Evolutionary conservation across 371 early-diverging fungal genomes (phyloP).

Genomic region (Polyrhizophydium stewartii): DNA sequence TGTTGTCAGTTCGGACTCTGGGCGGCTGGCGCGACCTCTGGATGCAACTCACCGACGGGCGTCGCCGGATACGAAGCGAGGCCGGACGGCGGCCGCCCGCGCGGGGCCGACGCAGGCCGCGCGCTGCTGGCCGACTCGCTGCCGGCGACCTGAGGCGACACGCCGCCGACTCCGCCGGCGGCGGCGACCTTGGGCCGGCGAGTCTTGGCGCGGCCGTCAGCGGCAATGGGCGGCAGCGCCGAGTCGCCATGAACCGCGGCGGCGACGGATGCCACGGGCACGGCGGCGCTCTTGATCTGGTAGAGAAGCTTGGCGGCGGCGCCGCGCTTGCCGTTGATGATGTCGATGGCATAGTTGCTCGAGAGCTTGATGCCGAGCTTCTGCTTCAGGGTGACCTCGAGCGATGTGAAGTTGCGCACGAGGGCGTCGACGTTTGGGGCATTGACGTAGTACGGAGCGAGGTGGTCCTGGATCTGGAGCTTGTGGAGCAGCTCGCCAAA

Average conservation of each 20-base stretch:
- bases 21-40: too few species aligned
- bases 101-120: too few species aligned
- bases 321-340: slow-evolving; percentile 39
- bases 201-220: too few species aligned
- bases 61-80: slow-evolving; percentile 7
- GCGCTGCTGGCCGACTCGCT: too few species aligned
- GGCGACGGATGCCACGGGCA: too few species aligned
- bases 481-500: slow-evolving; percentile 28
- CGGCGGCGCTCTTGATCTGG: slow-evolving; percentile 32
- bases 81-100: too few species aligned
- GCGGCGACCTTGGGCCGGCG: too few species aligned
- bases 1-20: too few species aligned
- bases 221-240: too few species aligned
- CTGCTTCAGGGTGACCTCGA: slow-evolving; percentile 33
- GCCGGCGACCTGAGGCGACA: too few species aligned
- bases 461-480: not conserved
- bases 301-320: slow-evolving; percentile 38
- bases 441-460: not conserved
- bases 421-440: slow-evolving; percentile 19
- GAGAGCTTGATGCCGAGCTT: slow-evolving; percentile 34
- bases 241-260: too few species aligned
- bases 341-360: slow-evolving; percentile 31
- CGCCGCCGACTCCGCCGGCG: too few species aligned
- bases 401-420: slow-evolving; percentile 30
- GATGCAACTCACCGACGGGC: slow-evolving; percentile 8